A percentile compares a stretch with the other conserved stretches of the same genome.
phyloP scores from a whole-genome alignment of 768 basidiomycete species.

The Lenzites betulinus region DNA sequence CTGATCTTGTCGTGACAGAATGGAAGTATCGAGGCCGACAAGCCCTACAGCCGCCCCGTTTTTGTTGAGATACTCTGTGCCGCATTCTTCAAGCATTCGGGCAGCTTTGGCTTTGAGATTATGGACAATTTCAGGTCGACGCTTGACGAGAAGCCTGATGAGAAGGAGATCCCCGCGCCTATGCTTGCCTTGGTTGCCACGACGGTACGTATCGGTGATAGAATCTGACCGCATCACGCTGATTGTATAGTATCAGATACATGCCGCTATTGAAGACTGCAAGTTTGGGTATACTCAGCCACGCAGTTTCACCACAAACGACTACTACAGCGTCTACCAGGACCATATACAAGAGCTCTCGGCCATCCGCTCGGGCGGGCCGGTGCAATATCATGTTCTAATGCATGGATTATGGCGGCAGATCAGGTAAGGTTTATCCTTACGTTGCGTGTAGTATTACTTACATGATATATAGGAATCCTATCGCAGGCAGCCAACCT shows the following conservation, averaged over 20 bases:
- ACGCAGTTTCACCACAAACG: not conserved
- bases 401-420: not conserved
- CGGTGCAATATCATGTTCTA: not conserved
- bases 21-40: not conserved
- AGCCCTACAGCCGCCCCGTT: not conserved
- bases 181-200: slow-evolving; percentile 3
- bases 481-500: no score
- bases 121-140: not conserved
- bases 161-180: slow-evolving; percentile 10
- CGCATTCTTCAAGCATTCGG: not conserved
- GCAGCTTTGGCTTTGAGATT: not conserved
- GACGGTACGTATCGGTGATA: not conserved
- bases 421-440: not conserved
- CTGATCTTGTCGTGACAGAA: not conserved
- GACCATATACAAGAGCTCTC: not conserved
- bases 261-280: not conserved
- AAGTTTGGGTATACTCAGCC: not conserved
- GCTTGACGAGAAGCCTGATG: slow-evolving; percentile 1
- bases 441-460: no score
- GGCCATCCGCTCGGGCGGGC: not conserved
- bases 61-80: not conserved
- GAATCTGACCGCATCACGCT: not conserved
- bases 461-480: no score
- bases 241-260: not conserved
- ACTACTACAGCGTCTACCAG: not conserved